Evolutionary conservation across 1,139 yeast genomes (phyloP).

Genomic region (Yamadazyma pseudoaaseri): DNA sequence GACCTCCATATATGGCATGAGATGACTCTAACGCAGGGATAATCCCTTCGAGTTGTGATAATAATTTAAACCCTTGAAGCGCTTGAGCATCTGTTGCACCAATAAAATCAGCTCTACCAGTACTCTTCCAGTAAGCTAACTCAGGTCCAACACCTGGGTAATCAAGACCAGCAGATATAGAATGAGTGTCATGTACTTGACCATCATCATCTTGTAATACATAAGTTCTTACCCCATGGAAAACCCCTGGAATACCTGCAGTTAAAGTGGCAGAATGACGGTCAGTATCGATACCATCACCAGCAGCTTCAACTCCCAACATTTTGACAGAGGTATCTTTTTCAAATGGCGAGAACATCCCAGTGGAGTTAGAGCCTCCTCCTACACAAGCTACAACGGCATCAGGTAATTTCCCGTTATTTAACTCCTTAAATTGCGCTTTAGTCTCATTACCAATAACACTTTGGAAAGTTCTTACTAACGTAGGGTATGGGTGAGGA

Average conservation of each 20-base stretch:
- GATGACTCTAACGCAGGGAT: conserved; percentile 98
- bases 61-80: conserved; percentile 78
- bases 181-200: conserved; percentile 95
- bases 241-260: conserved; percentile 93
- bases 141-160: conserved; percentile 99
- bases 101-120: conserved; percentile 85
- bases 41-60: conserved; percentile 94
- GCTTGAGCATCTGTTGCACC: conserved; percentile 95
- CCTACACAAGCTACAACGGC: conserved; percentile 98
- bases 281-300: conserved; percentile 87
- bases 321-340: conserved; percentile 73
- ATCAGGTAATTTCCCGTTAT: conserved; percentile 83
- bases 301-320: conserved; percentile 98
- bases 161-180: conserved; percentile 97
- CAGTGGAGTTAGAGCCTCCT: conserved; percentile 97
- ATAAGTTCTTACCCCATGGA: conserved; percentile 96
- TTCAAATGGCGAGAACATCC: conserved; percentile 93
- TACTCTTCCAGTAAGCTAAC: conserved; percentile 90
- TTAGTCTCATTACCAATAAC: conserved; percentile 95
- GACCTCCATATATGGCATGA: conserved; percentile 92
- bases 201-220: conserved; percentile 91
- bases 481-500: conserved; percentile 97
- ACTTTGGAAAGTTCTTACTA: conserved; percentile 97
- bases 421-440: conserved; percentile 78
- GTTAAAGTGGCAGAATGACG: conserved; percentile 92